Evolutionary conservation across 2,329 filamentous ascomycete genomes (phyloP).

Genomic region (Fusarium lyarnte): DNA sequence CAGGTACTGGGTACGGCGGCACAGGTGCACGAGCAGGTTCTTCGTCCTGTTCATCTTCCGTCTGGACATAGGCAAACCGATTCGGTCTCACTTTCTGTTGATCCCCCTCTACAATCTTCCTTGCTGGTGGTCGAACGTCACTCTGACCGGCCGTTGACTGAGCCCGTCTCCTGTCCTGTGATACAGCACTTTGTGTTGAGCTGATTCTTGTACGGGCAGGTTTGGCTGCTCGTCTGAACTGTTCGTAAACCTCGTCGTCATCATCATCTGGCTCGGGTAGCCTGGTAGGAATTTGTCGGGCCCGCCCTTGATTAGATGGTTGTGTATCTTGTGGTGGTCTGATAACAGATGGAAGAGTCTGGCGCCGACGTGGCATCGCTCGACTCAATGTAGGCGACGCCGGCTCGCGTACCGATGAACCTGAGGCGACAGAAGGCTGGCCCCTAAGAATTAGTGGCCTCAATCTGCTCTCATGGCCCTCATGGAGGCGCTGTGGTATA

Average conservation of each 20-base stretch:
- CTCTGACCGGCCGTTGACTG: not conserved
- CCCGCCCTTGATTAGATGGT: not conserved
- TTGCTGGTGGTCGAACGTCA: not conserved
- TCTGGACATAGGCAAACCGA: not conserved
- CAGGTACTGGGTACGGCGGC: not conserved
- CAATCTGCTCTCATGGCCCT: not conserved
- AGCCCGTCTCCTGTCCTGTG: not conserved
- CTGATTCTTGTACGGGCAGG: not conserved
- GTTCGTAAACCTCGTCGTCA: not conserved
- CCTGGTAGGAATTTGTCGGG: not conserved
- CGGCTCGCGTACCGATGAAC: not conserved
- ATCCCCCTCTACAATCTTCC: not conserved
- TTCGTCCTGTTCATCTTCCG: not conserved
- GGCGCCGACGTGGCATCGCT: not conserved
- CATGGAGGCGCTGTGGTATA: accelerated
- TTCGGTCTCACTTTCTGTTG: not conserved
- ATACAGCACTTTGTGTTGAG: not conserved
- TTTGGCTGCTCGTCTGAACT: not conserved
- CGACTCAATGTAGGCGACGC: not conserved
- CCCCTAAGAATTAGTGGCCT: not conserved
- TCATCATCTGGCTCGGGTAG: not conserved
- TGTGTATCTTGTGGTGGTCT: not conserved
- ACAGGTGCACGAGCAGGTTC: not conserved
- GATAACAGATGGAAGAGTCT: not conserved
- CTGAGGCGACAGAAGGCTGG: not conserved